Evolutionary conservation across 1,284 basidiomycete species (phyloP), one percentile per base, ranked within the genome.

Genomic region (Ceratobasidium sp.): DNA sequence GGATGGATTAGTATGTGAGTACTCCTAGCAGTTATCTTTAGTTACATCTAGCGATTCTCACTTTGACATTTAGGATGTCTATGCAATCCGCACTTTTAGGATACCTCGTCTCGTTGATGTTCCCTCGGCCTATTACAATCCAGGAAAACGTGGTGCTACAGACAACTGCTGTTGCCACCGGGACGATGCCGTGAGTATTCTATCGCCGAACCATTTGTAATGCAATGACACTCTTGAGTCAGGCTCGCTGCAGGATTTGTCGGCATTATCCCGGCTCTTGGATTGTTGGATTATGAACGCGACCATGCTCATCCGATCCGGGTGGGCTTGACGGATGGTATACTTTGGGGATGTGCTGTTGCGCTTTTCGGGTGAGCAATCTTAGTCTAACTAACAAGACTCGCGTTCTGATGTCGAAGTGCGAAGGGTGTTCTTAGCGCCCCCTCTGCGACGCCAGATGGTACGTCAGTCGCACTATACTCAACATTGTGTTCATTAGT

Each of bases 81-180:
- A 89, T 98, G 7, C 96, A 99, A 83, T 95, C 94, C 0, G 94
- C 95, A 23, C 88, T 99, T 38, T 92, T 99, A 46, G 97, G 96
- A 7, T 98, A 94, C 84, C 90, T 96, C 1, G 84, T 98, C 74
- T 96, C 96, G 79, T 87, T 92, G 73, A 85, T 94, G 79, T 87
- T 94, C 20, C 91, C 91, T 0, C 87, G 79, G 14, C 92, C 94
- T 0, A 89, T 98, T 44, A 93, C 92, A 12, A 90, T 95, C 0
- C 94, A 96, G 84, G 96, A 98, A 83, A 95, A 97, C 80, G 93
- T 97, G 44, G 93, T 99, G 0, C 88, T 98, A 6, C 97, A 99
- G 84, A 98, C 97, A 0, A 97, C 96, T 0, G 96, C 97, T 0
- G 96, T 97, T 1, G 96, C 97, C 4, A 97, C 95, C 12, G 93